Evolutionary conservation across 306 rosid genomes (phyloP).

Genomic region (Cucumis melo): DNA sequence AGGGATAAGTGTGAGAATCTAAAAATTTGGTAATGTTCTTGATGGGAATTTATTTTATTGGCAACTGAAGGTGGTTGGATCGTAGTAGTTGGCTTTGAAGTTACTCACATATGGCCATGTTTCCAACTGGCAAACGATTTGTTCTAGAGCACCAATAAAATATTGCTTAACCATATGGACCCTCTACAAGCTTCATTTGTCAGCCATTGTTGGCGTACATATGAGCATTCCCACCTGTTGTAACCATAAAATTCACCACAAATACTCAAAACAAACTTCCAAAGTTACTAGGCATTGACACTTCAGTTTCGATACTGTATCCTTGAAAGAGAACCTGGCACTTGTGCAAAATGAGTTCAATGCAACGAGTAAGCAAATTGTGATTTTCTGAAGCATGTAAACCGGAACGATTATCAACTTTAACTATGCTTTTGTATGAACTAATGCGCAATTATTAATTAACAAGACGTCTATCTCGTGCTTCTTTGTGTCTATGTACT

Average conservation of each 20-base stretch:
- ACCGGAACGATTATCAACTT: neutral
- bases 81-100: constrained; percentile 1
- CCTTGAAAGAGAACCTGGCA: neutral
- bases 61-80: constrained; percentile 2
- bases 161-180: neutral
- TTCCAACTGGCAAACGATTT: constrained; percentile 1
- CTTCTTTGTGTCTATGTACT: neutral
- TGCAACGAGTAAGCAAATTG: neutral
- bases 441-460: neutral
- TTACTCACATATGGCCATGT: neutral
- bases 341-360: neutral
- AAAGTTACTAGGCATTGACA: neutral
- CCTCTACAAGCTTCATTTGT: neutral
- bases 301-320: neutral
- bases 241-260: neutral
- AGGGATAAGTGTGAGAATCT: neutral
- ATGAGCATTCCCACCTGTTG: neutral
- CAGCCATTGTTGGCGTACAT: neutral
- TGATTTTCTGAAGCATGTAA: neutral
- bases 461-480: neutral
- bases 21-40: neutral
- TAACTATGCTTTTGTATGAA: neutral
- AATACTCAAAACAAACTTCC: neutral
- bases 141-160: neutral
- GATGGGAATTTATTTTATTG: neutral